phyloP scores from a whole-genome alignment of 176 grass and related monocot genomes.

The Musa acuminata region DNA sequence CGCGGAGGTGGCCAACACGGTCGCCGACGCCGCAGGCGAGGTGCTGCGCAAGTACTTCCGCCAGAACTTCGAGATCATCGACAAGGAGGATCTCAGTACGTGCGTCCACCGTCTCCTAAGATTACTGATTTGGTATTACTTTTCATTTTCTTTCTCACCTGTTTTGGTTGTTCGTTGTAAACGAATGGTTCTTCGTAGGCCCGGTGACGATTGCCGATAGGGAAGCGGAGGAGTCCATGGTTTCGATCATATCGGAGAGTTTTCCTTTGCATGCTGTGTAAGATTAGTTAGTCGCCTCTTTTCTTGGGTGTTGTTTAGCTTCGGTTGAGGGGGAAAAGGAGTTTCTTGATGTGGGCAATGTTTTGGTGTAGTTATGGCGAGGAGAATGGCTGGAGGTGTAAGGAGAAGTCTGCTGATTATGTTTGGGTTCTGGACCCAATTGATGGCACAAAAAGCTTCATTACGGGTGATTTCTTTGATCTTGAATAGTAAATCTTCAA shows the following conservation, averaged over 20 bases:
- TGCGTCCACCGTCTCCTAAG: neutral
- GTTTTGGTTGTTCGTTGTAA: neutral
- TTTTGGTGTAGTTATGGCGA: constrained; percentile 59
- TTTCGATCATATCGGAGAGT: constrained; percentile 54
- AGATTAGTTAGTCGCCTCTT: constrained; percentile 15
- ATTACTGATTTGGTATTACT: neutral
- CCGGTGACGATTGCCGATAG: constrained; percentile 86
- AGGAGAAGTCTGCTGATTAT: constrained; percentile 53
- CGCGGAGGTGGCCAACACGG: constrained; percentile 47
- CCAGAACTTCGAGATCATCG: constrained; percentile 61
- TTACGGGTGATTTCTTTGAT: constrained; percentile 45
- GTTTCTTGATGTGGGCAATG: neutral
- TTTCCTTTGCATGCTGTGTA: constrained; percentile 79
- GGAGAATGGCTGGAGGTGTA: constrained; percentile 80
- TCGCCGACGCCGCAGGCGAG: constrained; percentile 54
- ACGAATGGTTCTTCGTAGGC: constrained; percentile 28
- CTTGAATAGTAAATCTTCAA: neutral
- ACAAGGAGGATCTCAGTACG: constrained; percentile 81
- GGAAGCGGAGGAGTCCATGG: constrained; percentile 88
- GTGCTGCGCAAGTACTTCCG: constrained; percentile 82
- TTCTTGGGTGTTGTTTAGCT: constrained; percentile 1
- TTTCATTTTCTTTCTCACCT: neutral
- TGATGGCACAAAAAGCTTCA: constrained; percentile 92
- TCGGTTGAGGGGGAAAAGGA: neutral
- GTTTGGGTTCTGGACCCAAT: constrained; percentile 93